A percentile compares a stretch with the other conserved stretches of the same genome.
These are phyloP conservation scores for Penicillium steckii DNA, from an alignment of 495 filamentous ascomycete genomes.

Conservation along the genomic window DNA sequence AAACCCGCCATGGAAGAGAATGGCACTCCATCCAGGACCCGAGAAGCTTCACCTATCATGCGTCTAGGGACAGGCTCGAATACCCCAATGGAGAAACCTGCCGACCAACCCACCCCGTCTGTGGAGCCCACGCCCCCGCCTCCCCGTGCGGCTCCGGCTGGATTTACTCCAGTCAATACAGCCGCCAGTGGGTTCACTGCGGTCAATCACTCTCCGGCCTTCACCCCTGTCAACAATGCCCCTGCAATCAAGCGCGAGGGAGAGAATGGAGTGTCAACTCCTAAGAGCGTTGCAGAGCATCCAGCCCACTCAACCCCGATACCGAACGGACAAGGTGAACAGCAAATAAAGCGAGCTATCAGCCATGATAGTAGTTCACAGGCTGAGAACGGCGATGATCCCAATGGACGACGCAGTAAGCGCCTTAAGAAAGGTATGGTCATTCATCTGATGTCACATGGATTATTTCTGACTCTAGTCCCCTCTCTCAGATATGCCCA, in stretches of 20 bases:
- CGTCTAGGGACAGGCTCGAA: slow-evolving; percentile 67
- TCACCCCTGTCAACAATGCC: slow-evolving; percentile 51
- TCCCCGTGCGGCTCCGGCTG: slow-evolving; percentile 43
- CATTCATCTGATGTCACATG: not conserved
- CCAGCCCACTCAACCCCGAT: slow-evolving; percentile 37
- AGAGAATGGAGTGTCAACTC: slow-evolving; percentile 46
- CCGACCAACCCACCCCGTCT: slow-evolving; percentile 36
- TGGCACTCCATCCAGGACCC: slow-evolving; percentile 61
- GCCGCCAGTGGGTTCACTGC: slow-evolving; percentile 69
- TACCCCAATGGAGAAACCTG: slow-evolving; percentile 55
- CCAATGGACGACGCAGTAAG: slow-evolving; percentile 81
- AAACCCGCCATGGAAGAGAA: slow-evolving; percentile 57
- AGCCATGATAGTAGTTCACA: slow-evolving; percentile 73
- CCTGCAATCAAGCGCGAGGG: slow-evolving; percentile 49
- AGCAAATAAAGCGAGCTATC: slow-evolving; percentile 75
- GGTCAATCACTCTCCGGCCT: slow-evolving; percentile 59
- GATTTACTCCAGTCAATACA: slow-evolving; percentile 81
- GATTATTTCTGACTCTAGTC: slow-evolving; percentile 2
- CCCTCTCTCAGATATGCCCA: slow-evolving; percentile 64
- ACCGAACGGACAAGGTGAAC: slow-evolving; percentile 57
- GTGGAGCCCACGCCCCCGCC: slow-evolving; percentile 54
- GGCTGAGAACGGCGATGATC: slow-evolving; percentile 60
- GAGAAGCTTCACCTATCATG: slow-evolving; percentile 68
- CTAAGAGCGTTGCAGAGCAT: slow-evolving; percentile 40
- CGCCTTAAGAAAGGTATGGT: slow-evolving; percentile 82